These are phyloP conservation scores for Tuctoria greenei DNA, from an alignment of 176 grass and related monocot genomes.

Conservation along the genomic window DNA sequence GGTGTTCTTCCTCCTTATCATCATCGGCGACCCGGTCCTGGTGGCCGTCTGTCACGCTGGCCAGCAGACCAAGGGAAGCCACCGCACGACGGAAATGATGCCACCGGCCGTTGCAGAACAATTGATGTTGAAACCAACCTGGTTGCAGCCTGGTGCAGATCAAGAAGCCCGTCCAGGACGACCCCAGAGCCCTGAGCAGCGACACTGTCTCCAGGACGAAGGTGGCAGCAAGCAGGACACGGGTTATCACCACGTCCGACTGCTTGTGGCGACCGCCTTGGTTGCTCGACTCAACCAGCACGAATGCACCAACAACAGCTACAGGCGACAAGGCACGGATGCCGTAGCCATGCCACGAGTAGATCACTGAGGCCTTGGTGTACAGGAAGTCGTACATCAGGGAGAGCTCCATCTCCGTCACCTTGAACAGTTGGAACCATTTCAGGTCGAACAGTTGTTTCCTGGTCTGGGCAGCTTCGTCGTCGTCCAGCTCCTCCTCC, in stretches of 20 bases:
- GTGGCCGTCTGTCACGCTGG: neutral
- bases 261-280: neutral
- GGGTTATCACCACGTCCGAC: conserved; percentile 42
- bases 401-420: conserved; percentile 38
- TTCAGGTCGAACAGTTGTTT: neutral
- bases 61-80: neutral
- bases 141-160: neutral
- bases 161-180: conserved; percentile 14
- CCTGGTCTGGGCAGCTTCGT: neutral
- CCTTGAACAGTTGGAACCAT: neutral
- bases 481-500: neutral
- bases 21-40: neutral
- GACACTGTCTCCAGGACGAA: conserved; percentile 19
- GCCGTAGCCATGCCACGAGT: conserved; percentile 26
- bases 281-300: neutral
- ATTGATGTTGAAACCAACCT: neutral
- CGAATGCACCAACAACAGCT: neutral
- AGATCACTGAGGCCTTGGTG: conserved; percentile 45
- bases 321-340: conserved; percentile 23
- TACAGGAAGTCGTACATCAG: conserved; percentile 50
- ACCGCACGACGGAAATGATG: neutral
- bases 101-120: neutral
- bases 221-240: conserved; percentile 34
- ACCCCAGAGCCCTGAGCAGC: conserved; percentile 17
- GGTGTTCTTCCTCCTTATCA: neutral